Evolutionary conservation across 306 rosid species (phyloP), one percentile per base, ranked within the genome.

Genomic region (Vigna mungo): DNA sequence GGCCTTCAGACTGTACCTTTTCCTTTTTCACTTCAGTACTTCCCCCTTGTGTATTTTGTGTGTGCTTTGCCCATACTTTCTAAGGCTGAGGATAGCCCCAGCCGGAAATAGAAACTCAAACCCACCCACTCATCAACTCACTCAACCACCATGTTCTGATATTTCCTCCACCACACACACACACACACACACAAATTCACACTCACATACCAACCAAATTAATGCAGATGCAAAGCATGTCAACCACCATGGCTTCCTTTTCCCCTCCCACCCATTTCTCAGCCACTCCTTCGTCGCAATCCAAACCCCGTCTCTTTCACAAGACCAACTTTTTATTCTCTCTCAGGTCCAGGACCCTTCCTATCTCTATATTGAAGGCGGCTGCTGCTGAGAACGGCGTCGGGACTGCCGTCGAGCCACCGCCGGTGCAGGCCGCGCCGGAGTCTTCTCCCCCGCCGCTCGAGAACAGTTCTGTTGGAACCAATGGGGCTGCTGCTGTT

Each of bases 221-320:
- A 64, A 15, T 52, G 74, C 56, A 58, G 46, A 6, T 54, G 58
- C 75, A 11, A 41, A 41, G 72, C 76, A 84, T 86, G 78, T 72
- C 92, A 68, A 86, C 86, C 71, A 85, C 93, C 84, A 89, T 90
- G 94, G 88, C 96, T 46, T 90, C 90, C 53, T 84, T 88, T 76
- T 92, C 97, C 84, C 85, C 97, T 62, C 78, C 89, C 0, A 72
- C 89, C 62, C 89, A 71, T 47, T 72, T 86, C 77, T 80, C 90
- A 7, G 1, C 85, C n/a, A 74, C 90, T 17, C 79, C 90, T n/a
- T 83, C 94, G 9, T 62, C 84, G 5, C 8, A 16, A 51, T 68
- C 84, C 79, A 90, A 44, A 72, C 46, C 79, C 83, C 67, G 64
- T 83, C 70, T 60, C 48, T 55, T 68, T 65, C 78, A 46, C 84